Base-by-base conservation (phyloP, 805 yeast species). In the Spathaspora girioi region DNA sequence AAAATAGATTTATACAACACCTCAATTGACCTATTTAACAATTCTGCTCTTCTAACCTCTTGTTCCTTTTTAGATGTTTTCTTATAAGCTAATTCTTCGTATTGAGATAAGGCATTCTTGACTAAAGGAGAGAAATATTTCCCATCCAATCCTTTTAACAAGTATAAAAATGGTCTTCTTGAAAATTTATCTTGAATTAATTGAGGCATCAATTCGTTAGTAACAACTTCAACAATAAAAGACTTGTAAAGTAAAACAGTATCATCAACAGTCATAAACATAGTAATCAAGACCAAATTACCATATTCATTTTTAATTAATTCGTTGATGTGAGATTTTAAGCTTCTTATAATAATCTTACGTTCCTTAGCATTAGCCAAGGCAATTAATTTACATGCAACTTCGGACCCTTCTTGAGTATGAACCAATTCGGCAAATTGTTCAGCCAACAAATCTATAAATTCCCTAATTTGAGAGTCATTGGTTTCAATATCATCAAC, bases 401-500 rank as follows among this genome's bases (percentile, higher is more conserved):
- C 97, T 60, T 89, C 96, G 46, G 93, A 75, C 58, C 99, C 99
- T 67, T 92, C 97, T 50, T 85, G 86, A 0, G 99, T 93, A 67
- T 93, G 99, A 31, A 92, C 97, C 66, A 93, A 78, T 71, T 93
- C 97, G 17, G 97, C 96, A 66, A 90, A 78, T 66, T 91, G 97
- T 63, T 92, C 97, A 49, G 83, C 80, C 55, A 93, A 73, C 43
- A 90, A 72, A 54, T 91, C 97, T 58, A 91, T 82, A 62, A 93
- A 84, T 50, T 89, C 96, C 59, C 87, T 78, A 52, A 84, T 80
- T 67, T 89, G 93, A 42, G 79, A 77, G 53, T 74, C 78, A 59
- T 65, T 59, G 41, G 56, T 58, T 49, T 71, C 77, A 26, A 70
- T 48, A 50, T 73, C 76, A 45, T 79, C 82, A 54, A 82, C 82